Percentiles rank a stretch among this genome's conserved stretches.
These are phyloP conservation scores for Gracilaria gracilis DNA, from an alignment of 23 red algal species.

Conservation along the genomic window DNA sequence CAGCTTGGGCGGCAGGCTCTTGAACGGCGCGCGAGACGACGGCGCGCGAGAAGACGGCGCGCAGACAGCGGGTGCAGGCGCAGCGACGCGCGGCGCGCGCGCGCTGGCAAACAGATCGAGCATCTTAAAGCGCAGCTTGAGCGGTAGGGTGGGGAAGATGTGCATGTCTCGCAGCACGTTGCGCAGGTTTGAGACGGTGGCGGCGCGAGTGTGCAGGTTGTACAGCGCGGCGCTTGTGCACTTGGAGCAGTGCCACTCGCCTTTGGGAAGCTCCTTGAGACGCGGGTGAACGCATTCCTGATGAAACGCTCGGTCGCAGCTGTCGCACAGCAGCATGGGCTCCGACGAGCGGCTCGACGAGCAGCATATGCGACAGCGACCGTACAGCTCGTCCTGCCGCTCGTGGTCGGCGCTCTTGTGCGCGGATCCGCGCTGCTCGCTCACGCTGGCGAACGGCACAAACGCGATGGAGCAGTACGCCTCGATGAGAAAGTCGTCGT, in stretches of 20 bases:
- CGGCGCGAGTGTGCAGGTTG: slow-evolving; percentile 37
- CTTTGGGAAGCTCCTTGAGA: slow-evolving; percentile 27
- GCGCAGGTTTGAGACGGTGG: slow-evolving; percentile 40
- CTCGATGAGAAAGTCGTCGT: slow-evolving; percentile 59
- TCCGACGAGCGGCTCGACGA: background rate
- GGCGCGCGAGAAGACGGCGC: no score
- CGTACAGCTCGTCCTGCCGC: slow-evolving; percentile 36
- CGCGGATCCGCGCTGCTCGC: slow-evolving; percentile 7
- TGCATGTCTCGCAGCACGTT: slow-evolving; percentile 16
- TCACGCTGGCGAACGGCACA: slow-evolving; percentile 31
- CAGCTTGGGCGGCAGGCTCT: background rate
- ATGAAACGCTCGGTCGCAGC: slow-evolving; percentile 40
- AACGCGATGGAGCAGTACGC: slow-evolving; percentile 46
- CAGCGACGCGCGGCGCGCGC: background rate
- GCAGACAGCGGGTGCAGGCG: no score
- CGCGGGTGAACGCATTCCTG: slow-evolving; percentile 2
- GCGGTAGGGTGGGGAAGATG: slow-evolving; percentile 39
- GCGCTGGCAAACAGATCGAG: slow-evolving; percentile 8
- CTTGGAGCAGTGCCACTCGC: slow-evolving; percentile 31
- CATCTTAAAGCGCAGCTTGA: slow-evolving; percentile 45
- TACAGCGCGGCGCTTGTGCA: background rate
- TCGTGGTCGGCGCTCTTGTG: slow-evolving; percentile 24
- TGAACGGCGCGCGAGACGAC: no score
- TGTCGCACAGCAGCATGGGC: slow-evolving; percentile 35
- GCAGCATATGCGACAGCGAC: slow-evolving; percentile 37